Evolutionary conservation across 768 basidiomycete genomes (phyloP).

Genomic region (Rhizopogon vulgaris): DNA sequence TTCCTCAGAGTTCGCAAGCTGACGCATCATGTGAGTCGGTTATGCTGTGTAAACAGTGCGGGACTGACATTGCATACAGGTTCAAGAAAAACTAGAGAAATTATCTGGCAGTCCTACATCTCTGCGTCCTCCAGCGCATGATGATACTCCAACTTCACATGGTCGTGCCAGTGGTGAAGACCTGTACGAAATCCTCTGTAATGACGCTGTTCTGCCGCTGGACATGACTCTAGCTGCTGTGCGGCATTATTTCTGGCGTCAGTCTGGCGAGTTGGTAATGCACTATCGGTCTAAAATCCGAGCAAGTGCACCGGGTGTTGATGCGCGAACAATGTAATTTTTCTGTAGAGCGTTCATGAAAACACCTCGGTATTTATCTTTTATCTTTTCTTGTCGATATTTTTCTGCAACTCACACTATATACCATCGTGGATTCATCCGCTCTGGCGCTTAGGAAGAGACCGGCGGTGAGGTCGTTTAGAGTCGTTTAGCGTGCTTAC

Average conservation of each 20-base stretch:
- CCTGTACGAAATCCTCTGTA: constrained; percentile 82
- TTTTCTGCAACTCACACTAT: no score
- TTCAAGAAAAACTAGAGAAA: constrained; percentile 78
- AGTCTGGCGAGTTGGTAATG: constrained; percentile 65
- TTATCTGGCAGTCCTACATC: constrained; percentile 30
- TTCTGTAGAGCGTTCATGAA: neutral
- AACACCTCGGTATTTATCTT: neutral
- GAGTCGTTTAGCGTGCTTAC: no score
- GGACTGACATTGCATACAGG: constrained; percentile 35
- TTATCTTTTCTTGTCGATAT: neutral
- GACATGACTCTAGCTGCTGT: constrained; percentile 89
- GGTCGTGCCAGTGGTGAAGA: constrained; percentile 49
- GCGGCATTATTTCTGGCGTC: constrained; percentile 85
- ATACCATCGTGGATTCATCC: neutral
- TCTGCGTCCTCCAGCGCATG: constrained; percentile 23
- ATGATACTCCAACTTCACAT: constrained; percentile 28
- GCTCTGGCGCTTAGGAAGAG: no score
- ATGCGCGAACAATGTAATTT: neutral
- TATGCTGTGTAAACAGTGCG: neutral
- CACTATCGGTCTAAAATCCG: constrained; percentile 55
- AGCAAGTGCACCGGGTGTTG: constrained; percentile 1
- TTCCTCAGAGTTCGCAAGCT: constrained; percentile 85
- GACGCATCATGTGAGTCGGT: constrained; percentile 60
- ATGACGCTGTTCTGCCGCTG: constrained; percentile 73
- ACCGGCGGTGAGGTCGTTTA: no score